phyloP scores from a whole-genome alignment of 1,139 yeast genomes.

The Hyphopichia burtonii region DNA sequence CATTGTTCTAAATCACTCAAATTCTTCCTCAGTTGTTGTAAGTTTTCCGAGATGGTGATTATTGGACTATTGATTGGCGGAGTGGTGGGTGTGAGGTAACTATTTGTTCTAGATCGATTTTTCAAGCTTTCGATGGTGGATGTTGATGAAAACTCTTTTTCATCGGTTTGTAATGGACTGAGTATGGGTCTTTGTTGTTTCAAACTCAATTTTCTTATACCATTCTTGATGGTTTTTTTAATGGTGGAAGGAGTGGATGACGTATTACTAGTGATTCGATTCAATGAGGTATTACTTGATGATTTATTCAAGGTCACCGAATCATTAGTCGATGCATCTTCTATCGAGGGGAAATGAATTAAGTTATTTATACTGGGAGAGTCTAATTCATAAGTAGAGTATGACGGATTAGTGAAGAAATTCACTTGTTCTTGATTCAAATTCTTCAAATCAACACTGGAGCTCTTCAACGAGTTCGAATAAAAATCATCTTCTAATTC shows the following conservation, averaged over 20 bases:
- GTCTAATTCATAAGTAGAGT: conserved; percentile 26
- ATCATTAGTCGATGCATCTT: conserved; percentile 5
- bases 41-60: conserved; percentile 41
- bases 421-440: neutral
- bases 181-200: conserved; percentile 16
- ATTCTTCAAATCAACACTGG: conserved; percentile 3
- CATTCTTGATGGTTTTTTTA: conserved; percentile 36
- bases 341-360: conserved; percentile 20
- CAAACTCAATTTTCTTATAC: conserved; percentile 30
- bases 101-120: conserved; percentile 9
- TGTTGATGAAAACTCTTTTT: conserved; percentile 14
- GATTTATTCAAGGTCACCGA: conserved; percentile 5
- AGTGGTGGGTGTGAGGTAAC: conserved; percentile 24
- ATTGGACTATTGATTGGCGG: conserved; percentile 41
- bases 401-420: conserved; percentile 1
- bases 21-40: conserved; percentile 26
- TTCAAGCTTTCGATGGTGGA: conserved; percentile 6
- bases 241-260: conserved; percentile 17
- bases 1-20: conserved; percentile 35
- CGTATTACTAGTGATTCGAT: conserved; percentile 5
- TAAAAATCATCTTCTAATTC: conserved; percentile 11
- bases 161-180: conserved; percentile 22
- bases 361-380: conserved; percentile 23
- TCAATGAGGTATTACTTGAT: neutral
- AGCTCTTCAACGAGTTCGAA: conserved; percentile 5